phyloP scores from a whole-genome alignment of 1,139 yeast genomes.

The Debaryomyces psychrophilus region DNA sequence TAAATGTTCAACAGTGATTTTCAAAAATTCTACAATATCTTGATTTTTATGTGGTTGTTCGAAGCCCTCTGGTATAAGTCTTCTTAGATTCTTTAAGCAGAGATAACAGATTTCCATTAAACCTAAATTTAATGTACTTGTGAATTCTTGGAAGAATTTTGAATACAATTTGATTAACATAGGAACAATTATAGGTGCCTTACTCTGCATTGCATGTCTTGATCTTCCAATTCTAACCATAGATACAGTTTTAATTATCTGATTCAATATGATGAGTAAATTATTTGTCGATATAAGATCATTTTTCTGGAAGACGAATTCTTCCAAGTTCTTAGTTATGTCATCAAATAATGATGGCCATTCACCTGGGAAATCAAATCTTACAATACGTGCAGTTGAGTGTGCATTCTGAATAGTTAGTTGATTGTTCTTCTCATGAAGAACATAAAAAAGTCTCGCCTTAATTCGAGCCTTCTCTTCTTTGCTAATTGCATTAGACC shows the following conservation, averaged over 20 bases:
- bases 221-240: slow-evolving; percentile 82
- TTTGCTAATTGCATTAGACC: slow-evolving; percentile 55
- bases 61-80: slow-evolving; percentile 77
- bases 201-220: slow-evolving; percentile 74
- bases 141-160: slow-evolving; percentile 66
- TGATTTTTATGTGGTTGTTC: slow-evolving; percentile 66
- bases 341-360: slow-evolving; percentile 84
- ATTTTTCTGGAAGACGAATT: slow-evolving; percentile 47
- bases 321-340: slow-evolving; percentile 42
- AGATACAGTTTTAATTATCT: slow-evolving; percentile 72
- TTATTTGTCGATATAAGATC: slow-evolving; percentile 62
- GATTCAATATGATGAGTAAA: slow-evolving; percentile 67
- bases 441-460: slow-evolving; percentile 55
- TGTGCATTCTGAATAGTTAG: slow-evolving; percentile 82
- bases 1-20: slow-evolving; percentile 60
- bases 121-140: slow-evolving; percentile 43
- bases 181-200: slow-evolving; percentile 64
- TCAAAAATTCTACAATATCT: slow-evolving; percentile 62
- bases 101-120: slow-evolving; percentile 74
- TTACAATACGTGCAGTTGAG: slow-evolving; percentile 72
- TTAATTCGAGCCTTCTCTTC: slow-evolving; percentile 74
- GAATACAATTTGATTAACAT: slow-evolving; percentile 62
- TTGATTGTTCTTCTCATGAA: slow-evolving; percentile 74
- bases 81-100: slow-evolving; percentile 71
- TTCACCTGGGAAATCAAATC: slow-evolving; percentile 83